phyloP scores from a whole-genome alignment of 2,329 filamentous ascomycete species.

The Madurella mycetomatis region DNA sequence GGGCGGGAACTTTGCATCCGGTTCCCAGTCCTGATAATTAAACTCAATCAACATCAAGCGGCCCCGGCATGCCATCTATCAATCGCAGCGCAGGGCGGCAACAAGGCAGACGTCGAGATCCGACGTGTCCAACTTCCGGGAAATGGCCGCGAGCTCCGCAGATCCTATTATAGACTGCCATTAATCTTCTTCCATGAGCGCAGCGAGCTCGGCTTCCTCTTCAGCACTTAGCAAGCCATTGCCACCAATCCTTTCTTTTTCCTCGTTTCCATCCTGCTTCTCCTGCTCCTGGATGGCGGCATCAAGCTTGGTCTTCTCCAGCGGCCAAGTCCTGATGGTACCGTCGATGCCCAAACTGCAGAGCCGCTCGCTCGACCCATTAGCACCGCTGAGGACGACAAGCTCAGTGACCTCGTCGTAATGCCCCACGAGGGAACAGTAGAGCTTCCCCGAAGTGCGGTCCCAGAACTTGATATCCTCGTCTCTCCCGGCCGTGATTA shows the following conservation, averaged over 20 bases:
- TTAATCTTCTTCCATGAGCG: slow-evolving; percentile 74
- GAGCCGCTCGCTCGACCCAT: slow-evolving; percentile 45
- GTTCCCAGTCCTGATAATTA: slow-evolving; percentile 18
- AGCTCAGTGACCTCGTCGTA: slow-evolving; percentile 90
- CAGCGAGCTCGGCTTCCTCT: slow-evolving; percentile 86
- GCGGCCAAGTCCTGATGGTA: slow-evolving; percentile 79
- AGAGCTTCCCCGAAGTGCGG: slow-evolving; percentile 63
- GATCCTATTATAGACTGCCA: slow-evolving; percentile 8
- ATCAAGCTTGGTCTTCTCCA: slow-evolving; percentile 58
- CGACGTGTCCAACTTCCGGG: background rate
- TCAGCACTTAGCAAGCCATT: slow-evolving; percentile 67
- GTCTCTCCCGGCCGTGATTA: slow-evolving; percentile 83
- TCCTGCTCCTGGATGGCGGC: slow-evolving; percentile 44
- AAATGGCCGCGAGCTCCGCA: background rate
- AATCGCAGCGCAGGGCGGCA: slow-evolving; percentile 13
- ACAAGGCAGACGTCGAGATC: background rate
- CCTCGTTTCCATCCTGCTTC: slow-evolving; percentile 48
- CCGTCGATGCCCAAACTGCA: slow-evolving; percentile 87
- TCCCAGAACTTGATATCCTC: slow-evolving; percentile 94
- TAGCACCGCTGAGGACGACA: slow-evolving; percentile 49
- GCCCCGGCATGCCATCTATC: slow-evolving; percentile 3
- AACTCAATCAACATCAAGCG: slow-evolving; percentile 16
- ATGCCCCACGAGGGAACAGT: slow-evolving; percentile 74
- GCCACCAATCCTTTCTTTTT: slow-evolving; percentile 42
- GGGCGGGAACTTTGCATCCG: slow-evolving; percentile 12